Conservation (phyloP, 2,329 filamentous ascomycete species). For the Exophiala sp. region DNA sequence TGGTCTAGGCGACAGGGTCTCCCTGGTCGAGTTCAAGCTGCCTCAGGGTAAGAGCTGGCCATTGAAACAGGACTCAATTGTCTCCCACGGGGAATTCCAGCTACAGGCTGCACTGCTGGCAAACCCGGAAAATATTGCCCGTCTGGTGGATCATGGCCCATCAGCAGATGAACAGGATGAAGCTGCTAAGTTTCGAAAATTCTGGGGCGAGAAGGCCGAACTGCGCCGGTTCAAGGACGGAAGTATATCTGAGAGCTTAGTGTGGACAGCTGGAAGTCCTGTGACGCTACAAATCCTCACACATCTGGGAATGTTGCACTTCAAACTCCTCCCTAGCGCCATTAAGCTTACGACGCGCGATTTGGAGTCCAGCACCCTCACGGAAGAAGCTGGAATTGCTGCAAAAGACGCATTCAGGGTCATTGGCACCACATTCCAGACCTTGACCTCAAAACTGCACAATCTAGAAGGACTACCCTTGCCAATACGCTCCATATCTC, state of each 20-base stretch:
- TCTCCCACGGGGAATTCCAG: slow-evolving; percentile 29
- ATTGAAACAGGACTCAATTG: slow-evolving; percentile 35
- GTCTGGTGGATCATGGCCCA: slow-evolving; percentile 84
- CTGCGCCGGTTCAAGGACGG: slow-evolving; percentile 93
- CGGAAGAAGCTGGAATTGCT: slow-evolving; percentile 1
- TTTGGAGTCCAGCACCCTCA: slow-evolving; percentile 32
- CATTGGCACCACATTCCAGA: slow-evolving; percentile 57
- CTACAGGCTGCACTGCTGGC: slow-evolving; percentile 67
- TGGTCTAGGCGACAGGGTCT: slow-evolving; percentile 72
- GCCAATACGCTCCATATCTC: slow-evolving; percentile 75
- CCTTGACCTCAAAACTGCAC: slow-evolving; percentile 65
- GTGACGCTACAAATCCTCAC: slow-evolving; percentile 76
- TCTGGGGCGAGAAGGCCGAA: slow-evolving; percentile 94
- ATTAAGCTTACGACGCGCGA: slow-evolving; percentile 52
- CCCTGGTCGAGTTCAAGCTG: slow-evolving; percentile 59
- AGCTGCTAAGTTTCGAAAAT: slow-evolving; percentile 75
- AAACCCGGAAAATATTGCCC: slow-evolving; percentile 66
- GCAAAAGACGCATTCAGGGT: slow-evolving; percentile 22
- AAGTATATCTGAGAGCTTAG: slow-evolving; percentile 84
- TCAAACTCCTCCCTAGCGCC: slow-evolving; percentile 57
- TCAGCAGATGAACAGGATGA: slow-evolving; percentile 80
- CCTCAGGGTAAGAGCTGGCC: slow-evolving; percentile 43
- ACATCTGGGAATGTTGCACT: slow-evolving; percentile 67
- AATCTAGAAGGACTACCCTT: slow-evolving; percentile 78
- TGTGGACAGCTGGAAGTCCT: slow-evolving; percentile 67